These are phyloP conservation scores for Ogataea paraovalis DNA, from an alignment of 805 yeast species.

Conservation along the genomic window DNA sequence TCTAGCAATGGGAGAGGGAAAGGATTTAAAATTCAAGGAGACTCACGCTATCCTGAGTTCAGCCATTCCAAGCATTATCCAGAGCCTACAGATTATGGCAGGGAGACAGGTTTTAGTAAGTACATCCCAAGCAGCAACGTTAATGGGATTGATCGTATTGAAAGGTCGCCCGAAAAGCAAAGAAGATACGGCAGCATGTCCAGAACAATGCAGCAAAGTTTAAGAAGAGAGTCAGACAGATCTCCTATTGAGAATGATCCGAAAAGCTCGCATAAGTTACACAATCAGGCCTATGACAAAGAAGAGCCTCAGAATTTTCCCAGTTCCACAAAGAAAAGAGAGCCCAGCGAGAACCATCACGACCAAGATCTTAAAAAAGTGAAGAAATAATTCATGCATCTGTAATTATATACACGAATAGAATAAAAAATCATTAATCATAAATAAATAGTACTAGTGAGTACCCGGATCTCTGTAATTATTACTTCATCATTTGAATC, in stretches of 20 bases:
- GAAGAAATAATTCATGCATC: conserved; percentile 5
- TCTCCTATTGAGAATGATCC: not conserved
- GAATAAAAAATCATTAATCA: no score
- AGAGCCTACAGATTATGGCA: not conserved
- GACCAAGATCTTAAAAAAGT: conserved; percentile 6
- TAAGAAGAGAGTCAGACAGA: not conserved
- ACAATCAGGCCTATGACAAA: conserved; percentile 13
- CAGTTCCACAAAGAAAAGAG: conserved; percentile 14
- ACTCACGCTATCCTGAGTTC: conserved; percentile 5
- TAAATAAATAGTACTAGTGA: no score
- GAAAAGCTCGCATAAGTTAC: conserved; percentile 8
- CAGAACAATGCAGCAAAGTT: not conserved
- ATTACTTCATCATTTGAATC: conserved; percentile 39
- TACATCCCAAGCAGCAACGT: not conserved
- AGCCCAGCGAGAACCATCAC: conserved; percentile 2
- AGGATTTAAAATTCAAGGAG: not conserved
- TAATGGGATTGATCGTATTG: not conserved
- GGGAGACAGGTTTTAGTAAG: not conserved
- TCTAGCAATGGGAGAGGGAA: not conserved
- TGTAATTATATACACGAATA: not conserved
- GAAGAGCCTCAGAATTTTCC: conserved; percentile 16
- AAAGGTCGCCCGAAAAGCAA: not conserved
- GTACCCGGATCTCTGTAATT: not conserved
- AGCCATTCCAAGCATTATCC: not conserved
- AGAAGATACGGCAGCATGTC: not conserved